Percentiles rank a stretch among this genome's conserved stretches.
These are phyloP conservation scores for Pyricularia grisea DNA, from an alignment of 2,329 filamentous ascomycete genomes.

Conservation along the genomic window DNA sequence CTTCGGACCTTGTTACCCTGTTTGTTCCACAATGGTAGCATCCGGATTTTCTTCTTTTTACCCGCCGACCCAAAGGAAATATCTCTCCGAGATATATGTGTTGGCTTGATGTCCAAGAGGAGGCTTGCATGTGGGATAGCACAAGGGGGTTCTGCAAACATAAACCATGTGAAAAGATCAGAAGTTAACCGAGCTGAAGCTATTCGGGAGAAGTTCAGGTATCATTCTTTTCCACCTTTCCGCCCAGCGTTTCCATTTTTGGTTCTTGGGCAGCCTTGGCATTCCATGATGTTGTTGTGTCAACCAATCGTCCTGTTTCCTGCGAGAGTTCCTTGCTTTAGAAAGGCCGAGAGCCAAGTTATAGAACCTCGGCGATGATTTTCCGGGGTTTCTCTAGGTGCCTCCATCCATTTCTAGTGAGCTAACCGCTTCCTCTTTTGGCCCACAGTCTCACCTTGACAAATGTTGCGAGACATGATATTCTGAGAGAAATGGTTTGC, in stretches of 20 bases:
- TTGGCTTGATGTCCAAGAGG: too few species aligned
- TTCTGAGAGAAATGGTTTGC: too few species aligned
- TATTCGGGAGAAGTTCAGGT: too few species aligned
- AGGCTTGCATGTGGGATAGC: too few species aligned
- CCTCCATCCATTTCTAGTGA: background rate
- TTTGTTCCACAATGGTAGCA: too few species aligned
- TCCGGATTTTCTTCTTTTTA: too few species aligned
- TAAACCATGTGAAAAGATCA: too few species aligned
- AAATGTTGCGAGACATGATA: background rate
- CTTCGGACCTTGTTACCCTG: background rate
- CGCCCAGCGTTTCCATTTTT: background rate
- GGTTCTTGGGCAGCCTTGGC: background rate
- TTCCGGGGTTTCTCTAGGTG: background rate
- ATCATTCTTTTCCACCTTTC: background rate
- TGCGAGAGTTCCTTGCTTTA: background rate
- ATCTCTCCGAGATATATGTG: too few species aligned
- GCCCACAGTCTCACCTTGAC: background rate
- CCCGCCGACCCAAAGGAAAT: too few species aligned
- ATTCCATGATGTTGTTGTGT: background rate
- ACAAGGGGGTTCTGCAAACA: too few species aligned
- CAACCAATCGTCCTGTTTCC: background rate
- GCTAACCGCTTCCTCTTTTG: background rate
- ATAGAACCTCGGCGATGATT: background rate
- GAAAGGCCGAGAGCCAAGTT: background rate
- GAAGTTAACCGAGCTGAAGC: too few species aligned